Conservation (phyloP, 192 early-diverging fungal species). For the Cetraspora pellucida region DNA sequence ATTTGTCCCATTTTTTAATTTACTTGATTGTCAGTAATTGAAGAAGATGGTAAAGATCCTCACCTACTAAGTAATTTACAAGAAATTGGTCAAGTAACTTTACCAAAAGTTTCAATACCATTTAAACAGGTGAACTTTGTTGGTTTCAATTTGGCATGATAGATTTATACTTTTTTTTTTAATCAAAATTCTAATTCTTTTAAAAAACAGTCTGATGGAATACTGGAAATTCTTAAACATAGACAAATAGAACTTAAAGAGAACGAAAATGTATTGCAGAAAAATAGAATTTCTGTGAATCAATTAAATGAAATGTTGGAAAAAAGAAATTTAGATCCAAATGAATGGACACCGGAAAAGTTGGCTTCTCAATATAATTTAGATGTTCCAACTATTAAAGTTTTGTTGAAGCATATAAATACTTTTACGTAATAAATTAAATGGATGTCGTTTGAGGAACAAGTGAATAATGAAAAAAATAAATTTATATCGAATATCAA, state of each 20-base stretch:
- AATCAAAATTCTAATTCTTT: background rate
- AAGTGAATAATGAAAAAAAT: too few species aligned
- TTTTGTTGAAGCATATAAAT: constrained; percentile 3
- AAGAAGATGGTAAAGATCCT: constrained; percentile 6
- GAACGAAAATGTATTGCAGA: background rate
- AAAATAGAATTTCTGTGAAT: constrained; percentile 2
- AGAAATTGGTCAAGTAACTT: background rate
- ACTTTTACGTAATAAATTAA: background rate
- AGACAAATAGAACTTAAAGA: background rate
- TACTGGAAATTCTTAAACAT: background rate
- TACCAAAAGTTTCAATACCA: background rate
- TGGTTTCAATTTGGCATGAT: background rate
- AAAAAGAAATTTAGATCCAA: background rate
- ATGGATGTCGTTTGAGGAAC: too few species aligned
- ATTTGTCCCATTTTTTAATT: background rate
- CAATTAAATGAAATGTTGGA: background rate
- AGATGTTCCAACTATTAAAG: background rate
- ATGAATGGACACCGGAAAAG: constrained; percentile 8
- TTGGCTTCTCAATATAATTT: constrained; percentile 6
- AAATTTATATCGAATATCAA: too few species aligned
- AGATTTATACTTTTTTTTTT: background rate
- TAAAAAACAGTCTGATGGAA: constrained; percentile 4
- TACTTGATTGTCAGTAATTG: background rate
- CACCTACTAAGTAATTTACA: constrained; percentile 2
- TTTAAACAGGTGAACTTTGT: background rate